Percentiles rank a stretch among this genome's conserved stretches.
phyloP scores from a whole-genome alignment of 148 eudicot species.

The Chenopodium suecicum region DNA sequence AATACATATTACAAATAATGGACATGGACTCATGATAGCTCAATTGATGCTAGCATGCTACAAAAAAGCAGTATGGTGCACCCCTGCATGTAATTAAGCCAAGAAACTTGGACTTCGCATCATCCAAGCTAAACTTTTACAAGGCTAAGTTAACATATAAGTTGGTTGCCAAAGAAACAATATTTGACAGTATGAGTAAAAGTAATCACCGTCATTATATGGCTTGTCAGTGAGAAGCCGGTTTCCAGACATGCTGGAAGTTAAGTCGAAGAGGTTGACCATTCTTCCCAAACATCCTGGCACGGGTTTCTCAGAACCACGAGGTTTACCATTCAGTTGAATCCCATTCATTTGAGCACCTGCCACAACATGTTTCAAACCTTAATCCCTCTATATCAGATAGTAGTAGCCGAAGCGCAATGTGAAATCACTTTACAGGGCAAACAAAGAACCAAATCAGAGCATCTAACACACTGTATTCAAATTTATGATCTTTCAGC shows the following conservation, averaged over 20 bases:
- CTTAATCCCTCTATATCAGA: neutral
- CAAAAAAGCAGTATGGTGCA: neutral
- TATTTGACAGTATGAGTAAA: neutral
- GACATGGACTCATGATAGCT: neutral
- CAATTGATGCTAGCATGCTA: neutral
- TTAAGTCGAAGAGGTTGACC: conserved; percentile 82
- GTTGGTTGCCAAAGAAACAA: conserved; percentile 6
- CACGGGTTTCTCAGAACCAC: conserved; percentile 41
- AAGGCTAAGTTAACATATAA: neutral
- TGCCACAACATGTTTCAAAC: conserved; percentile 16
- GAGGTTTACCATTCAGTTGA: conserved; percentile 42
- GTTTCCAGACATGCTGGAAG: conserved; percentile 53
- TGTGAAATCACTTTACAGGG: neutral
- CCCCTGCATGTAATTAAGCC: neutral
- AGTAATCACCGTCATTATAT: conserved; percentile 58
- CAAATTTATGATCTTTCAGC: neutral
- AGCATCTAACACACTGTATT: neutral
- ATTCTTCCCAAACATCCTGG: conserved; percentile 89
- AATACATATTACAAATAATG: neutral
- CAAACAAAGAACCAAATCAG: neutral
- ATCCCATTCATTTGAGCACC: conserved; percentile 66
- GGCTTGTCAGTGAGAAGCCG: conserved; percentile 80
- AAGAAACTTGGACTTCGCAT: neutral
- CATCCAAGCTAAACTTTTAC: neutral
- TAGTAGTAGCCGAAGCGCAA: neutral